Evolutionary conservation across 2,329 filamentous ascomycete species (phyloP).

Genomic region (Aspergillus sojae): DNA sequence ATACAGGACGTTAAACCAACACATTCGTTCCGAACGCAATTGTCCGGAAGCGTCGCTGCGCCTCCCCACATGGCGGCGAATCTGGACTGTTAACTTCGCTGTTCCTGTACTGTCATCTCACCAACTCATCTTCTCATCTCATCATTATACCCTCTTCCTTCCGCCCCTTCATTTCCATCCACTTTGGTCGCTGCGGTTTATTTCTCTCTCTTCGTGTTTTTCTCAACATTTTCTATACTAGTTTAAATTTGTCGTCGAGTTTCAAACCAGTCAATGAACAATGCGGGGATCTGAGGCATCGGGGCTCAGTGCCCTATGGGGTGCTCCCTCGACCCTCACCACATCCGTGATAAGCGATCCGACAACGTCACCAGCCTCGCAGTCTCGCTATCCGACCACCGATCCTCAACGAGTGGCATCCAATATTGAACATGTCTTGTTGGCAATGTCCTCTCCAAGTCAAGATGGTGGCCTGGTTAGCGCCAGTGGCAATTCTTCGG

Average conservation of each 20-base stretch:
- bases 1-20: neutral
- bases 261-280: slow-evolving; percentile 35
- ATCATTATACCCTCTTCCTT: slow-evolving; percentile 13
- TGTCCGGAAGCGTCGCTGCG: slow-evolving; percentile 14
- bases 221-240: slow-evolving; percentile 1
- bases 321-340: slow-evolving; percentile 37
- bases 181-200: neutral
- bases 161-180: slow-evolving; percentile 11
- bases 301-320: slow-evolving; percentile 38
- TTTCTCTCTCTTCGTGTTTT: slow-evolving; percentile 4
- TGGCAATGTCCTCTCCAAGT: slow-evolving; percentile 28
- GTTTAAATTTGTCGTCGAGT: neutral
- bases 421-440: slow-evolving; percentile 45
- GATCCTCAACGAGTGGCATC: slow-evolving; percentile 20
- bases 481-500: slow-evolving; percentile 45
- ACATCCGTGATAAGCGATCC: slow-evolving; percentile 34
- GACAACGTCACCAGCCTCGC: slow-evolving; percentile 29
- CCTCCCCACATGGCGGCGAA: slow-evolving; percentile 12
- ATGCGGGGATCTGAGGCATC: slow-evolving; percentile 45
- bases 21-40: slow-evolving; percentile 9
- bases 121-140: slow-evolving; percentile 15
- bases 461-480: slow-evolving; percentile 27
- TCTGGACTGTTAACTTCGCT: slow-evolving; percentile 3
- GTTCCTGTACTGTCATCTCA: slow-evolving; percentile 7
- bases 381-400: slow-evolving; percentile 16